Percentiles rank a stretch among this genome's conserved stretches.
Evolutionary conservation across 805 yeast species (phyloP).

Genomic region (Lachancea thermotolerans): DNA sequence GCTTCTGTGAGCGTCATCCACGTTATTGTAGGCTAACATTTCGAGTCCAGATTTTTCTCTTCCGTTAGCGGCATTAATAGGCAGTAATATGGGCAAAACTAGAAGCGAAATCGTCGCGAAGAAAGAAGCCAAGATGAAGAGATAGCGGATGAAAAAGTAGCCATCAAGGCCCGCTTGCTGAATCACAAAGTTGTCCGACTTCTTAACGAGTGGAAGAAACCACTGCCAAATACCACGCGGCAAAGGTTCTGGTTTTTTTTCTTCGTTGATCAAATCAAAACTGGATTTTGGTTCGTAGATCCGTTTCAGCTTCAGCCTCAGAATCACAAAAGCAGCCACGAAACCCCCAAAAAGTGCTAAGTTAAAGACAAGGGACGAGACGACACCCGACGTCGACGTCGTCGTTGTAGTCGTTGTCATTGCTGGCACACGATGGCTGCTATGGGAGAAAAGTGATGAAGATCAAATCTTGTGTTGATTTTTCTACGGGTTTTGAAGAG

Average conservation of each 20-base stretch:
- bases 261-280: slow-evolving; percentile 50
- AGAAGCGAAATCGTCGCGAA: slow-evolving; percentile 50
- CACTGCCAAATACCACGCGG: slow-evolving; percentile 65
- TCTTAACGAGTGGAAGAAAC: slow-evolving; percentile 55
- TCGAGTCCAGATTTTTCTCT: slow-evolving; percentile 62
- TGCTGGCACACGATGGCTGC: too few species aligned
- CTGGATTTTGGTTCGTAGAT: slow-evolving; percentile 81
- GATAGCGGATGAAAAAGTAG: slow-evolving; percentile 77
- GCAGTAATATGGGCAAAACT: slow-evolving; percentile 65
- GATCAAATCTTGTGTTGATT: too few species aligned
- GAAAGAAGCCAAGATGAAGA: slow-evolving; percentile 47
- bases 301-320: slow-evolving; percentile 63
- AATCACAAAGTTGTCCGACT: slow-evolving; percentile 68
- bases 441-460: too few species aligned
- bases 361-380: slow-evolving; percentile 65
- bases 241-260: slow-evolving; percentile 65
- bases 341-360: slow-evolving; percentile 59
- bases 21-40: slow-evolving; percentile 70
- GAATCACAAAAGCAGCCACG: slow-evolving; percentile 50
- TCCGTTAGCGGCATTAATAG: slow-evolving; percentile 73
- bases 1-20: slow-evolving; percentile 32
- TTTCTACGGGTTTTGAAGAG: too few species aligned
- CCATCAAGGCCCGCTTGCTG: slow-evolving; percentile 94
- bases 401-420: slow-evolving; percentile 1
- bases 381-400: slow-evolving; percentile 67